A percentile compares a stretch with the other conserved stretches of the same genome.
Evolutionary conservation across 768 basidiomycete species (phyloP).

Genomic region (Royoungia palumana): DNA sequence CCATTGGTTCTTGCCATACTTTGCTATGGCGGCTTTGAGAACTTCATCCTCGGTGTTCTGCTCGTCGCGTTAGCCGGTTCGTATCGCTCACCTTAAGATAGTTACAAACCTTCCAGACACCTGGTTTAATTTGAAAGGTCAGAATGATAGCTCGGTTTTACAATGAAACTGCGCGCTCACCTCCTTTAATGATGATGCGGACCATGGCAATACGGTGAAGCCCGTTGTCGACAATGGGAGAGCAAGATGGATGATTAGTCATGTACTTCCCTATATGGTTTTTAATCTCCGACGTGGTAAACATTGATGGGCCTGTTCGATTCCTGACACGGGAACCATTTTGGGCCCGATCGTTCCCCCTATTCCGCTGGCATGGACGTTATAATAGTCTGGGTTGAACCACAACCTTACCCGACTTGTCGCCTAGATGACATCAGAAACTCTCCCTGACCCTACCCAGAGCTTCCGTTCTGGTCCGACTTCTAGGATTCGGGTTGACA

Average conservation of each 20-base stretch:
- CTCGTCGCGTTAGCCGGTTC: constrained; percentile 8
- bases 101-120: constrained; percentile 74
- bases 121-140: constrained; percentile 29
- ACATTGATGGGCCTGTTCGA: constrained; percentile 1
- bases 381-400: too few species aligned
- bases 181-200: constrained; percentile 90
- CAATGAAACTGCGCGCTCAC: constrained; percentile 34
- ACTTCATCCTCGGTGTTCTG: constrained; percentile 98
- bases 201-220: constrained; percentile 50
- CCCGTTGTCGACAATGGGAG: not conserved
- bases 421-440: not conserved
- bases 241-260: constrained; percentile 1
- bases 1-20: constrained; percentile 98
- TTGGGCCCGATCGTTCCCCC: constrained; percentile 2
- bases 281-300: constrained; percentile 22
- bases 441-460: not conserved
- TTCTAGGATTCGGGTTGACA: not conserved
- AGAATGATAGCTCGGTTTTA: not conserved
- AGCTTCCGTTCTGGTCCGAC: not conserved
- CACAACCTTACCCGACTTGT: too few species aligned
- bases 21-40: constrained; percentile 96
- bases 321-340: not conserved
- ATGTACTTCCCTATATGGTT: not conserved
- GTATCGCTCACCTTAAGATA: not conserved
- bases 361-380: constrained; percentile 3